phyloP scores from a whole-genome alignment of 1,139 yeast species.

The Scheffersomyces segobiensis region DNA sequence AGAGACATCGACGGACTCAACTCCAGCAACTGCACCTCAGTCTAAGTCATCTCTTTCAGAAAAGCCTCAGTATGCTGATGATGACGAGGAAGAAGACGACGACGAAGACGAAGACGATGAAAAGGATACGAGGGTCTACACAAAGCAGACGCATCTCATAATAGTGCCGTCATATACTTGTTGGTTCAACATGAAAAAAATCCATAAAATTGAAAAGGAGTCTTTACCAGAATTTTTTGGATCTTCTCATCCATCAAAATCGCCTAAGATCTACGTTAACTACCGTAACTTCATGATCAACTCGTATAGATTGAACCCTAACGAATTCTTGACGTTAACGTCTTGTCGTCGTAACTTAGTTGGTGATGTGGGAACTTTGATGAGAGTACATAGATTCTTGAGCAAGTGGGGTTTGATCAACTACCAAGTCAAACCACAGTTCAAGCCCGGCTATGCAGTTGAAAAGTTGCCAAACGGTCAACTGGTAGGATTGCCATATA shows the following conservation, averaged over 20 bases:
- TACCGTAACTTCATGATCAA: slow-evolving; percentile 94
- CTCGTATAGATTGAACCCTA: slow-evolving; percentile 88
- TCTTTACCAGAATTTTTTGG: slow-evolving; percentile 92
- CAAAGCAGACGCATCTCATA: slow-evolving; percentile 78
- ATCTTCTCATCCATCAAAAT: slow-evolving; percentile 72
- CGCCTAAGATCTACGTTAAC: slow-evolving; percentile 82
- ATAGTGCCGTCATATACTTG: slow-evolving; percentile 91
- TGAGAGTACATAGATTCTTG: slow-evolving; percentile 86
- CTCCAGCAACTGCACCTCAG: neutral
- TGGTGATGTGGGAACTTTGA: slow-evolving; percentile 93
- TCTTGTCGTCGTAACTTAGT: slow-evolving; percentile 93
- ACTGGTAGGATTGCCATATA: slow-evolving; percentile 55
- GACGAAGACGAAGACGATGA: slow-evolving; percentile 8
- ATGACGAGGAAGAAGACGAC: slow-evolving; percentile 2
- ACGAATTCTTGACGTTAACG: slow-evolving; percentile 88
- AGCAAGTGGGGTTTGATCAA: slow-evolving; percentile 97
- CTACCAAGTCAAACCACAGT: slow-evolving; percentile 79
- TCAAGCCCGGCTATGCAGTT: slow-evolving; percentile 61
- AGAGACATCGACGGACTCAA: neutral
- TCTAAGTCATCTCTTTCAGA: neutral
- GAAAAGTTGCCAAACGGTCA: slow-evolving; percentile 57
- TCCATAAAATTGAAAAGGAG: slow-evolving; percentile 64
- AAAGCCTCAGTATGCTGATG: neutral
- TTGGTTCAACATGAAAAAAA: slow-evolving; percentile 80
- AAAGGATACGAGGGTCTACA: slow-evolving; percentile 4